Evolutionary conservation across 306 rosid genomes (phyloP).

Genomic region (Vigna angularis): DNA sequence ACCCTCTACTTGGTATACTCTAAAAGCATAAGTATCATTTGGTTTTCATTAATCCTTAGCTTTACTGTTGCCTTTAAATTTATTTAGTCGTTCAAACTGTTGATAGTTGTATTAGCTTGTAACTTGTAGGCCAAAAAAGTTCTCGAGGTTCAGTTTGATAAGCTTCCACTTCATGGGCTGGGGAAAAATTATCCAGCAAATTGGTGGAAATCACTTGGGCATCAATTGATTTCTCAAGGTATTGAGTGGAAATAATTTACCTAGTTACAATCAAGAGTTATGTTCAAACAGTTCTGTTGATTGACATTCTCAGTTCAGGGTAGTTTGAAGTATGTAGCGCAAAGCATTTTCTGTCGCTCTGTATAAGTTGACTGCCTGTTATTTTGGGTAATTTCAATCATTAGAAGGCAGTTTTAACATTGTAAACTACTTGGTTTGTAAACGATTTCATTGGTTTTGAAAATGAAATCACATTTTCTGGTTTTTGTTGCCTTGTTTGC

Average conservation of each 20-base stretch:
- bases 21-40: neutral
- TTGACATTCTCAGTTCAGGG: conserved; percentile 34
- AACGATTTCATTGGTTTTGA: conserved; percentile 28
- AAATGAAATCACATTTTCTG: conserved; percentile 28
- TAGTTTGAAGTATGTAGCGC: conserved; percentile 32
- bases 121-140: conserved; percentile 73
- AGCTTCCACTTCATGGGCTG: conserved; percentile 93
- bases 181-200: conserved; percentile 77
- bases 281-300: neutral
- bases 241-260: conserved; percentile 41
- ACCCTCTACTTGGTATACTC: conserved; percentile 10
- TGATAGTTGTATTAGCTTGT: conserved; percentile 50
- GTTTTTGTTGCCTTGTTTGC: conserved; percentile 30
- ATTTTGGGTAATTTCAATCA: conserved; percentile 32
- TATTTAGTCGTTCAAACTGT: conserved; percentile 33
- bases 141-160: conserved; percentile 69
- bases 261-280: conserved; percentile 28
- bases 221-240: conserved; percentile 75
- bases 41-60: conserved; percentile 16
- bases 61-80: conserved; percentile 34
- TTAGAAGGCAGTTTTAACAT: conserved; percentile 26
- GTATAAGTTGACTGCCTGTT: neutral
- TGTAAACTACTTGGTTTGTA: neutral
- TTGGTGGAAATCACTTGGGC: conserved; percentile 96
- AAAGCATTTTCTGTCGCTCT: conserved; percentile 34